These are phyloP conservation scores for Ilex asprella DNA, from an alignment of 257 asterid species.

Conservation along the genomic window DNA sequence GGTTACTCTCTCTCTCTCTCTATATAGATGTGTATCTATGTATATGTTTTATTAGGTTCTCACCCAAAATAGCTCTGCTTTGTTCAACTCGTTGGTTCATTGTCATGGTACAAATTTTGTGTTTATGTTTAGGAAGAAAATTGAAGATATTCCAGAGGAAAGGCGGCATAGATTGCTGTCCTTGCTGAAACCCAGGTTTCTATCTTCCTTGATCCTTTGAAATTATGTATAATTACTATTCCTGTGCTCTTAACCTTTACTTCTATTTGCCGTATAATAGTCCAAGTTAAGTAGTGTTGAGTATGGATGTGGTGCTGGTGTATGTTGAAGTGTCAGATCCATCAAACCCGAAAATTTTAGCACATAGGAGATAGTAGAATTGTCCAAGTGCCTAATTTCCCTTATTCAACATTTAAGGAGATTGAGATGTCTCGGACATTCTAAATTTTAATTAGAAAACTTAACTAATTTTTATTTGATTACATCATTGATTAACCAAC, in stretches of 20 bases:
- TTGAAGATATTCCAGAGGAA: slow-evolving; percentile 73
- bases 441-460: too few relatives aligned
- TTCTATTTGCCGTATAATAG: background rate
- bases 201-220: slow-evolving; percentile 2
- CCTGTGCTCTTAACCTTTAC: background rate
- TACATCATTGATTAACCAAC: too few relatives aligned
- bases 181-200: slow-evolving; percentile 56
- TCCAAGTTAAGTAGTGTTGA: background rate
- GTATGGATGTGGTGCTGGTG: background rate
- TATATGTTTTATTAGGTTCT: background rate
- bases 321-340: too few relatives aligned
- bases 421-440: too few relatives aligned
- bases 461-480: too few relatives aligned
- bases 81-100: too few relatives aligned
- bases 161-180: slow-evolving; percentile 61
- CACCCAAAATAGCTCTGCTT: too few relatives aligned
- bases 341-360: too few relatives aligned
- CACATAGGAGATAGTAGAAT: too few relatives aligned
- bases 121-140: slow-evolving; percentile 62
- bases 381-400: too few relatives aligned
- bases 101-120: background rate
- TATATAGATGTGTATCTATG: background rate
- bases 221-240: background rate
- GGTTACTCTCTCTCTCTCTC: slow-evolving; percentile 27
- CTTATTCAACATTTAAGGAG: too few relatives aligned